Base-by-base conservation (phyloP, 2,329 filamentous ascomycete species). In the Golovinomyces cichoracearum region DNA sequence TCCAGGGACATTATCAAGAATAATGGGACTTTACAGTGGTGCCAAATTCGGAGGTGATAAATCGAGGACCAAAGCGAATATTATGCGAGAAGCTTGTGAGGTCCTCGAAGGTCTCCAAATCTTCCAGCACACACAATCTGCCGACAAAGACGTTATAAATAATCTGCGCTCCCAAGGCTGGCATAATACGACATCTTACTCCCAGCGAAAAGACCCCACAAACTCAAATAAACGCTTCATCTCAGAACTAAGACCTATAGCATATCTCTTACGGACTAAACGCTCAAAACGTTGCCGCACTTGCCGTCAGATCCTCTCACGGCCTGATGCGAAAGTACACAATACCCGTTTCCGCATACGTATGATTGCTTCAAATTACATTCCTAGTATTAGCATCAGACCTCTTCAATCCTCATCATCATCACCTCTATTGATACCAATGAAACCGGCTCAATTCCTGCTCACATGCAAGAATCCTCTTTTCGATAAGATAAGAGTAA, bases 271-370 rank as follows among this genome's bases (percentile, higher is more conserved):
- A 13, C 79, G 84, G 50, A 93, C 88, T 0, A 94, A 94, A 61
- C 80, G 88, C 33, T 85, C 84, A 19, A 95, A 94, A 65, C 83
- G 90, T 42, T 98, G 90, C 63, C 80, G 83, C 47, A 73, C 79
- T 10, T 98, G 90, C 64, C 80, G 90, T 12, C 88, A 95, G 65
- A 94, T 95, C 60, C 80, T 98, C 56, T 82, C 84, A 52, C 92
- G 93, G 62, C 90, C 88, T 13, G 90, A 98, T 63, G 74, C 78
- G 51, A 98, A 95, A 63, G 78, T 93, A 27, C 76, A 77, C 44
- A 88, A 81, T 48, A 90, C 82, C 5, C 80, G 86, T 26, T 95
- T 90, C 71, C 82, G 88, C 58, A 94, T 98, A 62, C 81, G 83
- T 49, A 72, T 95, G 0, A 78, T 95, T 4, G 92, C 90, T 21